phyloP scores from a whole-genome alignment of 768 basidiomycete genomes.

The Boletus vinaceobasis region DNA sequence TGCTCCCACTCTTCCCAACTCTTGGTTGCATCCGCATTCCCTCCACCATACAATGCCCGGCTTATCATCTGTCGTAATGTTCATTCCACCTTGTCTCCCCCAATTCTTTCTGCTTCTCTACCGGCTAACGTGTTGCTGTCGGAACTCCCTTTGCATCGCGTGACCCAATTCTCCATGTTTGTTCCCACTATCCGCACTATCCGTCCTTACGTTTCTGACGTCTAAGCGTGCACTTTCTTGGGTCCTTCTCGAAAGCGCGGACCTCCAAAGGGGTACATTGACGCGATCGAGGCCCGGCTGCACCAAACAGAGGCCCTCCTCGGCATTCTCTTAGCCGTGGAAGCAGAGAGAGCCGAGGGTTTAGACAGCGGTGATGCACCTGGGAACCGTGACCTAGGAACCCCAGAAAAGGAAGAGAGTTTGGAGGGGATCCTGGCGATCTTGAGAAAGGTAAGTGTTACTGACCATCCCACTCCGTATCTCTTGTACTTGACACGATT shows the following conservation, averaged over 20 bases:
- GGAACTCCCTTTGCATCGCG: not conserved
- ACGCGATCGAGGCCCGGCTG: constrained; percentile 86
- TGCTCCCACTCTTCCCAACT: not conserved
- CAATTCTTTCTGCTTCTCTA: not conserved
- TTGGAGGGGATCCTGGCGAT: constrained; percentile 42
- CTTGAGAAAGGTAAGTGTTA: constrained; percentile 45
- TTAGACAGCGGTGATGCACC: constrained; percentile 34
- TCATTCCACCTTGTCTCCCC: constrained; percentile 12
- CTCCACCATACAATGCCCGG: constrained; percentile 3
- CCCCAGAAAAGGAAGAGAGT: constrained; percentile 10
- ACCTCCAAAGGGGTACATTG: constrained; percentile 92
- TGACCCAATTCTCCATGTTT: not conserved
- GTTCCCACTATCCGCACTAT: constrained; percentile 7
- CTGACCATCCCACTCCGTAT: not conserved
- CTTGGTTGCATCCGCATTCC: constrained; percentile 5
- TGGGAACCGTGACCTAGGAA: constrained; percentile 5
- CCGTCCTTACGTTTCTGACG: not conserved
- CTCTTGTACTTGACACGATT: not conserved
- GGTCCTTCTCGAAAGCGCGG: constrained; percentile 81
- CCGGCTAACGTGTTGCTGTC: constrained; percentile 10
- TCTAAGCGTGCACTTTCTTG: constrained; percentile 69
- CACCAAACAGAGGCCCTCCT: constrained; percentile 90
- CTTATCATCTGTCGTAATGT: constrained; percentile 19
- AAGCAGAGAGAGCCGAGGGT: constrained; percentile 24
- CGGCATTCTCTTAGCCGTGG: constrained; percentile 66